A percentile compares a stretch with the other conserved stretches of the same genome.
Evolutionary conservation across 805 yeast species (phyloP).

Genomic region (Kluyveromyces wickerhamii): DNA sequence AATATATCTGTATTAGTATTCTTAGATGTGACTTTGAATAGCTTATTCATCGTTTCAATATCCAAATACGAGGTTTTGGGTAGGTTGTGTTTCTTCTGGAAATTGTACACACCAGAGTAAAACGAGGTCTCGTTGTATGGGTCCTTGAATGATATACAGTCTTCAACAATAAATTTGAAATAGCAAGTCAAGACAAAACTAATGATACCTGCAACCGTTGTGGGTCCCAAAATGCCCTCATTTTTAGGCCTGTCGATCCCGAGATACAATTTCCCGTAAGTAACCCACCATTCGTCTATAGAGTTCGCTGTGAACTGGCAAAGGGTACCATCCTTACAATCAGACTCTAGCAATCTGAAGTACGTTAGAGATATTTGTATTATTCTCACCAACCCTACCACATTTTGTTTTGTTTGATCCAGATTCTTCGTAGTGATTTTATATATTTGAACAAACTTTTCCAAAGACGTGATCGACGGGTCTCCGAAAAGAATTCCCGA

Average conservation of each 20-base stretch:
- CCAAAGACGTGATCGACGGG: constrained; percentile 71
- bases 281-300: constrained; percentile 72
- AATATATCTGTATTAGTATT: constrained; percentile 36
- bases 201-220: constrained; percentile 69
- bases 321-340: constrained; percentile 73
- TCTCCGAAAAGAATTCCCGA: constrained; percentile 63
- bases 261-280: constrained; percentile 43
- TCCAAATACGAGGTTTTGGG: constrained; percentile 48
- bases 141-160: constrained; percentile 63
- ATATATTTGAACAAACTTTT: constrained; percentile 72
- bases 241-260: constrained; percentile 28
- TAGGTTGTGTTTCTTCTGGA: constrained; percentile 63
- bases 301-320: constrained; percentile 74
- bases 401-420: constrained; percentile 17
- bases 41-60: constrained; percentile 42
- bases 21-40: constrained; percentile 42
- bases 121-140: constrained; percentile 72
- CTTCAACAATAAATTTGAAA: constrained; percentile 52
- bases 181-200: constrained; percentile 68
- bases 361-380: constrained; percentile 73
- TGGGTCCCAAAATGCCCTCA: constrained; percentile 52
- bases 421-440: constrained; percentile 31
- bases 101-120: constrained; percentile 57
- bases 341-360: constrained; percentile 62
- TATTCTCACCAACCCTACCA: constrained; percentile 61